Evolutionary conservation across 2,329 filamentous ascomycete species (phyloP), one percentile per base, ranked within the genome.

Genomic region (Calcarisporium arbuscula): DNA sequence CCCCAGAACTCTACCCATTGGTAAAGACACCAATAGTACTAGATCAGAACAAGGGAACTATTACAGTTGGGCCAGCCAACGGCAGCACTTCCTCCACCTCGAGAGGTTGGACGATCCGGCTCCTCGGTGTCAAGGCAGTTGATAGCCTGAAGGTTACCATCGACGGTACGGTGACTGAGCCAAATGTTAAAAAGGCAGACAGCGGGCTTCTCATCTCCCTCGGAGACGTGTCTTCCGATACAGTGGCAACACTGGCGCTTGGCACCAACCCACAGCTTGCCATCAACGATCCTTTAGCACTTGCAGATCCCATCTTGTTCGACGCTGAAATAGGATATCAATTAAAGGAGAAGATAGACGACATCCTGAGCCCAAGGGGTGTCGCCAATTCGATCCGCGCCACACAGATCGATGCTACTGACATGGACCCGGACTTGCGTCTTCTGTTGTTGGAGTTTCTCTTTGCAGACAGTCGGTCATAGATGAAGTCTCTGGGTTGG

Each of bases 371-470:
- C 11, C 17, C 31, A 5, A 19, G 16, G 19, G 31, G 22, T 10
- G 41, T 36, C 3, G 19, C 41, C 7, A 33, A 19, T 6, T 16
- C 38, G 12, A 36, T 40, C 8, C 38, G 41, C 7, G 44, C 37
- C 3, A 39, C 38, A 5, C 39, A 44, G 38, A 28, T 41, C 4
- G 42, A 45, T 19, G 41, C 46, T 12, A 30, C 45, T 19, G 44
- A 47, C 9, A 49, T 49, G 43, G 44, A 47, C 15, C 14, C 35
- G 5, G 46, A 47, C 18, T 19, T 49, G 26, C 34, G 43, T 7
- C 39, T 42, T 17, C 32, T 47, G 18, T 19, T 48, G 28, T 37
- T 35, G 11, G 46, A 48, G 16, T 35, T 45, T 10, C 28, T 48
- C 30, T 27, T 48, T 25, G 46, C 44, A 1, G 40, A 48, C 8